Evolutionary conservation across 768 basidiomycete genomes (phyloP), one percentile per base, ranked within the genome.

Genomic region (Scleroderma bovista): DNA sequence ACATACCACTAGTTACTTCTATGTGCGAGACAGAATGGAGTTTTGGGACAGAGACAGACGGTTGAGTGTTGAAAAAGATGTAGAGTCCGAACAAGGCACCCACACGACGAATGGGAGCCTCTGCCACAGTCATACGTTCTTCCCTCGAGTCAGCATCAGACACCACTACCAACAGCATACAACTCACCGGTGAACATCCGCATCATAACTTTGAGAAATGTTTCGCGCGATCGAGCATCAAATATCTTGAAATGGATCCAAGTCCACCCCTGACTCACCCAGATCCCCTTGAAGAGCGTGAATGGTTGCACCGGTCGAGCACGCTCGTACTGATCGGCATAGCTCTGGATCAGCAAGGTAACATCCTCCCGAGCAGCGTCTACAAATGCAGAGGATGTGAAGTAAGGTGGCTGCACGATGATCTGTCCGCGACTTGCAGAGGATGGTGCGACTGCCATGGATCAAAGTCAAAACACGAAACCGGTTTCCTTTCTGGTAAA

Each of bases 221-320:
- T 62, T 41, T 84, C 78, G 33, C 89, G 77, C 19, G 84, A 71
- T 44, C 84, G 75, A 38, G 73, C 67, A 57, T 92, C 88, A 51
- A 86, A 79, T 3, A 84, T 80, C 61, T 78, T 83, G 69, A 92
- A 77, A 60, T 90, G 87, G 39, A 88, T 65, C 78, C 80, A 88
- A 29, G 72, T 69, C 89, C 89, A 93, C 19, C 86, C 84, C 52
- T 77, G 74, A 6, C 69, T 67, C 11, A 61, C 63, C 89, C 90
- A 93, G 17, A 88, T 58, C 1, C 61, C 56, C 65, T 86, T 90
- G 78, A 91, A 93, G 17, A 82, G 69, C 3, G 70, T 57, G 62
- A 91, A 92, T 0, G 89, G 86, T 45, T 65, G 63, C 7, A 65
- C 51, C 52, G 63, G 52, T 48, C 57, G 57, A 7, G 62, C 60